A percentile compares a stretch with the other conserved stretches of the same genome.
Conservation (phyloP, 768 basidiomycete species). For the Dentipellis fragilis region DNA sequence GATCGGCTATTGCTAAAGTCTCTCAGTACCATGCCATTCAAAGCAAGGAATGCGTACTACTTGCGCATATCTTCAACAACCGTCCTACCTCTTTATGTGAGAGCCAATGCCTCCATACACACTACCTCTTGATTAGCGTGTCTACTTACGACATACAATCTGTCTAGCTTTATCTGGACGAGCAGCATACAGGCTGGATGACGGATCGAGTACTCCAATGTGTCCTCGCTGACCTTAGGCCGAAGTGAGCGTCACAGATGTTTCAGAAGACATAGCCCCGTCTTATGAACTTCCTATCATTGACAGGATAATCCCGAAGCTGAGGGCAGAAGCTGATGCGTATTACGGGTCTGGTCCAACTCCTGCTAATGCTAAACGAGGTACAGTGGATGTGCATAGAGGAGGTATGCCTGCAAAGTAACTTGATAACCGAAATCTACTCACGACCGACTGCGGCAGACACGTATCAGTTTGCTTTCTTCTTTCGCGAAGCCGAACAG, state of each 20-base stretch:
- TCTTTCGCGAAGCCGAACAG: constrained; percentile 72
- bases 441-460: constrained; percentile 32
- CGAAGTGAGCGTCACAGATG: constrained; percentile 35
- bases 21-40: constrained; percentile 48
- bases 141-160: not conserved
- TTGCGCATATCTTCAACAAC: constrained; percentile 66
- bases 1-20: too few relatives aligned
- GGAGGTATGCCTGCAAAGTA: constrained; percentile 56
- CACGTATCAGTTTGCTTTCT: constrained; percentile 86
- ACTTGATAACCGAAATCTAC: not conserved
- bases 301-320: constrained; percentile 55
- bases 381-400: constrained; percentile 73
- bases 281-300: not conserved
- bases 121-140: not conserved
- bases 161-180: constrained; percentile 73
- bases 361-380: constrained; percentile 45
- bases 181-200: constrained; percentile 87
- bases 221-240: constrained; percentile 71
- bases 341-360: constrained; percentile 28
- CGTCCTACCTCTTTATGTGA: constrained; percentile 73
- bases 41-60: constrained; percentile 70
- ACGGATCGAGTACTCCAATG: constrained; percentile 69
- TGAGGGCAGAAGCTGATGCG: constrained; percentile 47
- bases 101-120: constrained; percentile 11
- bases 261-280: not conserved